phyloP scores from a whole-genome alignment of 352 stramenopile genomes.

The Pythium myriotylum region DNA sequence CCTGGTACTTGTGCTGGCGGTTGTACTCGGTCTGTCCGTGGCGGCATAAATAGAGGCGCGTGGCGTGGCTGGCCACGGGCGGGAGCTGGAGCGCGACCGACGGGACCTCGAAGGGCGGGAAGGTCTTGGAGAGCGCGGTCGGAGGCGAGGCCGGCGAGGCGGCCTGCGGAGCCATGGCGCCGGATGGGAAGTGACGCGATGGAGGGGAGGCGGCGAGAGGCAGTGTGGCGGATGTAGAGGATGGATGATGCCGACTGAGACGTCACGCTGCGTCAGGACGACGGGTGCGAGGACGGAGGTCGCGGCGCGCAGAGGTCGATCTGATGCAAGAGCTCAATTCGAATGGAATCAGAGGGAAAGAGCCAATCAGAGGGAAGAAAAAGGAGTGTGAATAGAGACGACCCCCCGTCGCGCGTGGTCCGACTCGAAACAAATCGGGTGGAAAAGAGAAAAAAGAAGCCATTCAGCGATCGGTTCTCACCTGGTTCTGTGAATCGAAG shows the following conservation, averaged over 20 bases:
- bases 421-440: constrained; percentile 22
- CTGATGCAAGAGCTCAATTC: not conserved
- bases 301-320: not conserved
- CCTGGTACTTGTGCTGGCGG: constrained; percentile 69
- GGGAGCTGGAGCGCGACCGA: constrained; percentile 60
- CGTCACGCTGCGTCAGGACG: constrained; percentile 8
- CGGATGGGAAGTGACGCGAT: constrained; percentile 1
- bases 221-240: not conserved
- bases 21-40: constrained; percentile 86
- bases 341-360: not conserved
- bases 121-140: constrained; percentile 16
- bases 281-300: not conserved
- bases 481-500: too few relatives aligned
- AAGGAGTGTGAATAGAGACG: constrained; percentile 6
- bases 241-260: not conserved
- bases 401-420: constrained; percentile 8
- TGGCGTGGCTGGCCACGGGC: constrained; percentile 48
- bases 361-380: constrained; percentile 3
- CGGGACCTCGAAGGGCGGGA: constrained; percentile 20
- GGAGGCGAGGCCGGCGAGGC: constrained; percentile 12
- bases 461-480: not conserved
- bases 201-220: not conserved
- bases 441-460: not conserved
- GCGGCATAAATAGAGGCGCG: constrained; percentile 74
- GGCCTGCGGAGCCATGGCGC: constrained; percentile 27